phyloP scores from a whole-genome alignment of 805 yeast species.

The Brettanomyces anomalus region DNA sequence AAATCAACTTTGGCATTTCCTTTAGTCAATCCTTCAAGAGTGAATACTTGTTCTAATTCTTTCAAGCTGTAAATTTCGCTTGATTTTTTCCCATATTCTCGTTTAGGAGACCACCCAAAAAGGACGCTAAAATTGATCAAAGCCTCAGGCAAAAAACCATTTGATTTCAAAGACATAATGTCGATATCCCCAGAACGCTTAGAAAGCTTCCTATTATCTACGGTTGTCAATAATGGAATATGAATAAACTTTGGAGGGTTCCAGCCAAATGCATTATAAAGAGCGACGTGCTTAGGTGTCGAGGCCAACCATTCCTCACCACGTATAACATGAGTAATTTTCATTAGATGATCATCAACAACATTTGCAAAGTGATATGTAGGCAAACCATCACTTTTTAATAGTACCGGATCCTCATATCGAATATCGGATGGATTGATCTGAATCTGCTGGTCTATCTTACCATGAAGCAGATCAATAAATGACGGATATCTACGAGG shows the following conservation, averaged over 20 bases:
- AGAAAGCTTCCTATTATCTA: slow-evolving; percentile 67
- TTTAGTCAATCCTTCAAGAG: slow-evolving; percentile 67
- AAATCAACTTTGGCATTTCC: slow-evolving; percentile 92
- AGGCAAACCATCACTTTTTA: slow-evolving; percentile 93
- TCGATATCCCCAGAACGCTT: slow-evolving; percentile 81
- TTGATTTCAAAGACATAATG: slow-evolving; percentile 44
- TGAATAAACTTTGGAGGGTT: slow-evolving; percentile 73
- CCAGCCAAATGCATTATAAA: slow-evolving; percentile 87
- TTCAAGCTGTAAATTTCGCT: slow-evolving; percentile 44
- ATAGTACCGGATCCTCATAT: slow-evolving; percentile 79
- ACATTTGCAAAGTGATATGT: slow-evolving; percentile 97
- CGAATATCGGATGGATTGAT: slow-evolving; percentile 59
- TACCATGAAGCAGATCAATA: slow-evolving; percentile 71
- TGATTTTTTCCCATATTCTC: slow-evolving; percentile 36
- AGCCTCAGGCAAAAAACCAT: slow-evolving; percentile 80
- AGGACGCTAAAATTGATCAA: slow-evolving; percentile 78
- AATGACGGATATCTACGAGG: slow-evolving; percentile 65
- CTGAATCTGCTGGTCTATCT: slow-evolving; percentile 70
- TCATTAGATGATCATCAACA: slow-evolving; percentile 89
- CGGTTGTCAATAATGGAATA: slow-evolving; percentile 76
- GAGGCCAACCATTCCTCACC: slow-evolving; percentile 99
- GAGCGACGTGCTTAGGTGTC: slow-evolving; percentile 87
- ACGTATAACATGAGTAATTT: slow-evolving; percentile 85
- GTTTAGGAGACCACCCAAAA: slow-evolving; percentile 90
- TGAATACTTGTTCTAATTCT: slow-evolving; percentile 48